Percentiles rank a stretch among this genome's conserved stretches.
phyloP scores from a whole-genome alignment of 345 rosid species.

The Ricinus communis region DNA sequence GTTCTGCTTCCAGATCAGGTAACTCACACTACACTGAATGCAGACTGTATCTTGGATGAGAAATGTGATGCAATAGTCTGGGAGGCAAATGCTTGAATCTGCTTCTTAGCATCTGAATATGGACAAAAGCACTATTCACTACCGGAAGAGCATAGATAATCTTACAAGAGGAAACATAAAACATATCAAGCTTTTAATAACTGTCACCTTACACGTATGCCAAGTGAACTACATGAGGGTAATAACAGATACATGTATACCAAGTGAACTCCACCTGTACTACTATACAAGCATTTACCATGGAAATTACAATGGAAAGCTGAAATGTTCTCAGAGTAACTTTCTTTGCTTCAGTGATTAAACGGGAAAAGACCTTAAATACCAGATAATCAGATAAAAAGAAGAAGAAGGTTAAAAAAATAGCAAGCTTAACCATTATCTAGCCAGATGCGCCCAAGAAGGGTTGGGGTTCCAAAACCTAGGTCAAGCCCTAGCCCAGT shows the following conservation, averaged over 20 bases:
- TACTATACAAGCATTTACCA: too few species aligned
- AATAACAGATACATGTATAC: too few species aligned
- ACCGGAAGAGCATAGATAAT: background rate
- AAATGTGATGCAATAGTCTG: slow-evolving; percentile 25
- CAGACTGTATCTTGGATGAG: slow-evolving; percentile 23
- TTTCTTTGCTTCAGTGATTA: too few species aligned
- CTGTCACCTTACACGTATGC: too few species aligned
- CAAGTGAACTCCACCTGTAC: too few species aligned
- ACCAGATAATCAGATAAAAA: too few species aligned
- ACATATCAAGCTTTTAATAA: too few species aligned
- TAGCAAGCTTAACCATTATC: background rate
- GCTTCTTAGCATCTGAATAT: slow-evolving; percentile 60
- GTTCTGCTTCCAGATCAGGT: background rate
- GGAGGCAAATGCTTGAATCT: slow-evolving; percentile 35
- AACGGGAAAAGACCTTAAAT: too few species aligned
- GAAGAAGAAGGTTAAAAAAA: background rate
- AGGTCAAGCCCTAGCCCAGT: background rate
- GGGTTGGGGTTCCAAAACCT: background rate
- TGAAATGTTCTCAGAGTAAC: too few species aligned
- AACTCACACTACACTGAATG: slow-evolving; percentile 15
- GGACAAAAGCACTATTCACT: slow-evolving; percentile 5
- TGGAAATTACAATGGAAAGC: too few species aligned
- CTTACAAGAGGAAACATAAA: background rate
- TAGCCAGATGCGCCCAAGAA: background rate
- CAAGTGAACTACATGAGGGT: too few species aligned